A percentile compares a stretch with the other conserved stretches of the same genome.
Conservation (phyloP, 306 rosid species). For the Quercus bicolor region DNA sequence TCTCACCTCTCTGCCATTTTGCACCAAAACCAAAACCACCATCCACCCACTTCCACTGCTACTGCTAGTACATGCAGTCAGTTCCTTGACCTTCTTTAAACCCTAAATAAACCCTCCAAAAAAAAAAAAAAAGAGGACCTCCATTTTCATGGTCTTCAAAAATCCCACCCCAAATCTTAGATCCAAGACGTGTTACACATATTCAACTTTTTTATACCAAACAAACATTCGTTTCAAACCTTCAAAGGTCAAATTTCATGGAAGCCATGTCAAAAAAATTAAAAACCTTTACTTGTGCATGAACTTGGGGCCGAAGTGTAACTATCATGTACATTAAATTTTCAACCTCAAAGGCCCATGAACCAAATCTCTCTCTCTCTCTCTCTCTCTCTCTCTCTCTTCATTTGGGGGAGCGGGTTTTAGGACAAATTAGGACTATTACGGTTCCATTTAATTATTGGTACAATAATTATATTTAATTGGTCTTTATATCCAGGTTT, state of each 20-base stretch:
- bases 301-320: slow-evolving; percentile 11
- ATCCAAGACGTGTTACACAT: neutral
- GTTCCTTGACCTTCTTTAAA: neutral
- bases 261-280: neutral
- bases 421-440: neutral
- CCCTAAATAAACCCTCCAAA: neutral
- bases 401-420: too few relatives aligned
- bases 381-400: too few relatives aligned
- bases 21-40: slow-evolving; percentile 31
- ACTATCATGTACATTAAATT: neutral
- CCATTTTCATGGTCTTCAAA: neutral
- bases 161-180: neutral
- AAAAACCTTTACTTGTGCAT: neutral
- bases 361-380: neutral
- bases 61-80: neutral
- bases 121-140: neutral
- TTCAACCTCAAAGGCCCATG: neutral
- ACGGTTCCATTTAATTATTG: neutral
- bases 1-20: neutral
- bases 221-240: slow-evolving; percentile 41
- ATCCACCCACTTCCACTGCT: neutral
- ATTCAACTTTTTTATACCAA: slow-evolving; percentile 12
- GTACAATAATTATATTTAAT: neutral
- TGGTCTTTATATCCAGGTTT: neutral
- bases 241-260: slow-evolving; percentile 13